Conservation (phyloP, 352 stramenopile species). For the Saprolegnia diclina region DNA sequence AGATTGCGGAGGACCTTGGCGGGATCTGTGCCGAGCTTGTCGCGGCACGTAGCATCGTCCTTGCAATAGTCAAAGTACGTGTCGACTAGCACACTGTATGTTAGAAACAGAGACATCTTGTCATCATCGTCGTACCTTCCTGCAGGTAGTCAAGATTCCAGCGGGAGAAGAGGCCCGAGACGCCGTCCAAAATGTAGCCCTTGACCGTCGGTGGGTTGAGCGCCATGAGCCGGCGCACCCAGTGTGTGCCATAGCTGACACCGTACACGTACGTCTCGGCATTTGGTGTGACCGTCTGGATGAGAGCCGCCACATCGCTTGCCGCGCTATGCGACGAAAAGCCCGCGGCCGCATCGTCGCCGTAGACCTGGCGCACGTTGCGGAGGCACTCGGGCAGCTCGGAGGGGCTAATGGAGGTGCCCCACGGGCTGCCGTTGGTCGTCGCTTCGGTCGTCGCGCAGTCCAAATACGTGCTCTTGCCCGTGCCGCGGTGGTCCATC, state of each 20-base stretch:
- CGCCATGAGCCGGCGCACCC: constrained; percentile 45
- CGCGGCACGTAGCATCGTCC: constrained; percentile 26
- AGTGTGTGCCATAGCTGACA: constrained; percentile 48
- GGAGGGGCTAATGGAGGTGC: constrained; percentile 10
- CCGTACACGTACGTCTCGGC: constrained; percentile 42
- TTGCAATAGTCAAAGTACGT: constrained; percentile 31
- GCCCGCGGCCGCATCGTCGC: constrained; percentile 28
- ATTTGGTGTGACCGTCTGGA: constrained; percentile 1
- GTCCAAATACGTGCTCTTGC: constrained; percentile 34
- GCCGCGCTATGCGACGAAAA: constrained; percentile 41
- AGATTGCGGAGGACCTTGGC: constrained; percentile 27
- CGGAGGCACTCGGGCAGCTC: constrained; percentile 33
- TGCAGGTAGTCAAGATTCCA: too few species aligned
- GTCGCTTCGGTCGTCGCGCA: constrained; percentile 29
- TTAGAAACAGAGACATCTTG: too few species aligned
- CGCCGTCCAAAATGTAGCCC: constrained; percentile 44
- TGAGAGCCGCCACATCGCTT: not conserved
- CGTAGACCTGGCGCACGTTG: constrained; percentile 28
- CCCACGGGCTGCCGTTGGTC: constrained; percentile 27
- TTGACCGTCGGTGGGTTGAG: constrained; percentile 33
- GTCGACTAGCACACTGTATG: constrained; percentile 30
- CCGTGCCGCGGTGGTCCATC: constrained; percentile 38
- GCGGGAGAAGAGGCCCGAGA: constrained; percentile 37
- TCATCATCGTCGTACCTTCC: too few species aligned
- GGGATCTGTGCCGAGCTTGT: constrained; percentile 26